phyloP scores from a whole-genome alignment of 140 eudicot species.

The Cichorium intybus region DNA sequence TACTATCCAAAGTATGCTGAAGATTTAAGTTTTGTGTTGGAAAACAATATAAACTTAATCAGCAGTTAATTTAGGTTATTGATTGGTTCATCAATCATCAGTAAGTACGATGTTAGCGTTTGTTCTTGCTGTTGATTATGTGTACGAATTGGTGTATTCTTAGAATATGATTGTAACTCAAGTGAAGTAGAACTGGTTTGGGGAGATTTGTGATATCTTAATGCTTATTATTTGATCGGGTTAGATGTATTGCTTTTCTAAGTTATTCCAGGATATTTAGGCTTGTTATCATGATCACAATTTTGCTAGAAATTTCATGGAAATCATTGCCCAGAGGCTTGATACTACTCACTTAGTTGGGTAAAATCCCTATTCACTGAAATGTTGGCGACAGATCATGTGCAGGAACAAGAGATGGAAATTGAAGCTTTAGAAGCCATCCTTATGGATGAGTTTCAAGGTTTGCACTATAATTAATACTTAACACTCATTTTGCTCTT shows the following conservation, averaged over 20 bases:
- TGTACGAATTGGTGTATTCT: background rate
- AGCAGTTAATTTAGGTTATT: background rate
- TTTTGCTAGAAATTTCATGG: too few relatives aligned
- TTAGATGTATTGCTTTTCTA: slow-evolving; percentile 6
- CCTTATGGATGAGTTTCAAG: slow-evolving; percentile 85
- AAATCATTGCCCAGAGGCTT: too few relatives aligned
- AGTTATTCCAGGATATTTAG: slow-evolving; percentile 1
- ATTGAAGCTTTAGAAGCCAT: slow-evolving; percentile 90
- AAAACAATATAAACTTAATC: background rate
- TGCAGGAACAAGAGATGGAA: slow-evolving; percentile 98
- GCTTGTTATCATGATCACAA: too few relatives aligned
- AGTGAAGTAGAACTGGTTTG: slow-evolving; percentile 10
- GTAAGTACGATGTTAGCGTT: slow-evolving; percentile 7
- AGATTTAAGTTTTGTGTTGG: slow-evolving; percentile 6
- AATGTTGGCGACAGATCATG: slow-evolving; percentile 50
- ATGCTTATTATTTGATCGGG: background rate
- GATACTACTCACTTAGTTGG: background rate
- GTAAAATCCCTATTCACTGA: background rate
- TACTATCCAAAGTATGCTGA: background rate
- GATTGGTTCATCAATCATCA: background rate
- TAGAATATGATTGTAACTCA: slow-evolving; percentile 3
- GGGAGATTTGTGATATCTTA: background rate
- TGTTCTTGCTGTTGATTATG: background rate
- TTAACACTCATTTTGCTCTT: background rate
- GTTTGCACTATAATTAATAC: slow-evolving; percentile 20